Evolutionary conservation across 768 basidiomycete genomes (phyloP).

Genomic region (Termitomyces sp.): DNA sequence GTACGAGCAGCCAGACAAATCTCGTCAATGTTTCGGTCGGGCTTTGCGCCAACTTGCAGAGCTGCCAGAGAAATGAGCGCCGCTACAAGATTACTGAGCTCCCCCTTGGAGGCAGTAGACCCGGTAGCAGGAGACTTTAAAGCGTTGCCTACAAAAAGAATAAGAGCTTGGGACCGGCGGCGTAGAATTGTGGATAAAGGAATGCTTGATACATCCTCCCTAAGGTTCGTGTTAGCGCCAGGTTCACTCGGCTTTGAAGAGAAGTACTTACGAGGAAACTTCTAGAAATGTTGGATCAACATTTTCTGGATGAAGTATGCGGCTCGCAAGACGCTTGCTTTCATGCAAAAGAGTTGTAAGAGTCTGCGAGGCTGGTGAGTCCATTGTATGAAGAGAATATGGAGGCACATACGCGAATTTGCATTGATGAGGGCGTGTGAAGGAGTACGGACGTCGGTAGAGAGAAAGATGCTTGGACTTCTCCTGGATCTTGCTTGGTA

Average conservation of each 20-base stretch:
- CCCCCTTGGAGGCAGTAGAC: constrained; percentile 19
- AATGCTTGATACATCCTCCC: constrained; percentile 55
- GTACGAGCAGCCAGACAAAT: constrained; percentile 42
- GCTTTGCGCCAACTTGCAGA: constrained; percentile 21
- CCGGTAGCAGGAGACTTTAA: constrained; percentile 30
- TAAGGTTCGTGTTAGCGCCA: constrained; percentile 19
- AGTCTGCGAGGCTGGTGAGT: constrained; percentile 33
- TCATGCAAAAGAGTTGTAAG: constrained; percentile 66
- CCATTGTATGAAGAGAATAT: background rate
- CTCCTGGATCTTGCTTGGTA: constrained; percentile 55
- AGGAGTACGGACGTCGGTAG: constrained; percentile 67
- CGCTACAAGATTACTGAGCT: constrained; percentile 39
- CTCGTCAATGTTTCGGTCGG: constrained; percentile 35
- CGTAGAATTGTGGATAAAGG: constrained; percentile 40
- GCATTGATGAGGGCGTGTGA: constrained; percentile 41
- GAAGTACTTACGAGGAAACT: constrained; percentile 41
- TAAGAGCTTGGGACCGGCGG: constrained; percentile 62
- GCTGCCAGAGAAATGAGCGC: constrained; percentile 45
- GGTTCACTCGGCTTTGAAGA: background rate
- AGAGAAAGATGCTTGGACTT: constrained; percentile 52
- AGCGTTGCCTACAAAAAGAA: constrained; percentile 57
- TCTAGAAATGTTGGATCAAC: constrained; percentile 49
- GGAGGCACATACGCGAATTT: constrained; percentile 43
- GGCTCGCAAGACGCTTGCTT: constrained; percentile 49
- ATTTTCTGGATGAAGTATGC: constrained; percentile 32